phyloP scores from a whole-genome alignment of 371 early-diverging fungal species.

The Mucor sp. region DNA sequence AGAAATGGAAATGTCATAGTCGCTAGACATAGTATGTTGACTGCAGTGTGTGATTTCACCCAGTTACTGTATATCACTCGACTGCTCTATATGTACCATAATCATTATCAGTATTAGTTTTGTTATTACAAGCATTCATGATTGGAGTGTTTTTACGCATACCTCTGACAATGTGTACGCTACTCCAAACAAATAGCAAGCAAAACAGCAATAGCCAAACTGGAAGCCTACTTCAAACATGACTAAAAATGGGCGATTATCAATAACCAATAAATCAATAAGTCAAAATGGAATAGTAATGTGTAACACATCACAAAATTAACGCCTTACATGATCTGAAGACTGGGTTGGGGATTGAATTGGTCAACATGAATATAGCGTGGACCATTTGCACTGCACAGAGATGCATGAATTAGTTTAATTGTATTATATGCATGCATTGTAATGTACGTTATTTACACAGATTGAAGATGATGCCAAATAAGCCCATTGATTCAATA shows the following conservation, averaged over 20 bases:
- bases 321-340: slow-evolving; percentile 19
- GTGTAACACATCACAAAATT: slow-evolving; percentile 16
- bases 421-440: slow-evolving; percentile 5
- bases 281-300: background rate
- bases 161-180: slow-evolving; percentile 18
- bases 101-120: background rate
- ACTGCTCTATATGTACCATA: slow-evolving; percentile 9
- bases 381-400: slow-evolving; percentile 12
- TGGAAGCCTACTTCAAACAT: slow-evolving; percentile 8
- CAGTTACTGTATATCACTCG: slow-evolving; percentile 10
- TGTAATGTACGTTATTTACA: slow-evolving; percentile 1
- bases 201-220: slow-evolving; percentile 16
- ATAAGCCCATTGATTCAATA: slow-evolving; percentile 14
- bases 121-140: background rate
- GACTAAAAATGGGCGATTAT: slow-evolving; percentile 6
- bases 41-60: slow-evolving; percentile 13
- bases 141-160: background rate
- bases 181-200: slow-evolving; percentile 18
- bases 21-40: slow-evolving; percentile 4
- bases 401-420: slow-evolving; percentile 5
- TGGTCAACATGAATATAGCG: slow-evolving; percentile 13
- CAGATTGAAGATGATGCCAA: slow-evolving; percentile 13
- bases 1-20: slow-evolving; percentile 6
- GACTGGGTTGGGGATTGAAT: slow-evolving; percentile 12
- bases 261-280: background rate